Base-by-base conservation (phyloP, 1,284 basidiomycete species). In the Paramarasmius palmivorus region DNA sequence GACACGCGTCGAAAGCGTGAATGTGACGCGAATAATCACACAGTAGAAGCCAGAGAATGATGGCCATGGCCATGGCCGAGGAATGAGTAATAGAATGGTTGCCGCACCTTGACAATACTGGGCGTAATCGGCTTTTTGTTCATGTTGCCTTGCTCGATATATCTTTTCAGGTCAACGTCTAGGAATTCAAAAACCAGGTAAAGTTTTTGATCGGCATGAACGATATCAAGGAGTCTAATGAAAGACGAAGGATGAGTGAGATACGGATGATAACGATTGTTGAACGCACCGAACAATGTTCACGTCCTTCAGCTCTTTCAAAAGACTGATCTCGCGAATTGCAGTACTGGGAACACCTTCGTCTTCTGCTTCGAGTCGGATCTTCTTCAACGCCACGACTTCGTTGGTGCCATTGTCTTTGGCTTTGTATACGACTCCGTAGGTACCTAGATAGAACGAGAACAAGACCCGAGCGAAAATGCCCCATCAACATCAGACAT, bases 271-370 rank as follows among this genome's bases (percentile, higher is more conserved):
- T 56, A 41, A 52, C 17, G 53, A 17, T 55, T 38, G 17, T 41
- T 12, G 20, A 49, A 63, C 83, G 61, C 64, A 93, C 92, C 79
- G 81, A 65, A 99, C 95, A 65, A 99, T 93, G 69, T 98, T 93
- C 42, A 95, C 93, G 66, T 98, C 92, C 65, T 92, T 93, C 61
- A 99, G 84, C 71, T 99, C 96, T 73, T 98, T 99, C 65, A 99
- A 77, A 57, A 99, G 75, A 72, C 92, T 95, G 72, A 99, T 98
- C 76, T 99, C 96, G 51, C 96, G 85, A 68, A 99, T 97, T 54
- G 96, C 96, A 14, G 97, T 99, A 63, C 90, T 93, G 4, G 96
- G 96, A 17, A 98, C 96, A 20, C 96, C 96, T 68, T 99, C 94
- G 63, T 97, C 97, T 73, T 99, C 96, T 17, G 95, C 93, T 71